Conservation (phyloP, 345 rosid species). For the Pugionium cornutum region DNA sequence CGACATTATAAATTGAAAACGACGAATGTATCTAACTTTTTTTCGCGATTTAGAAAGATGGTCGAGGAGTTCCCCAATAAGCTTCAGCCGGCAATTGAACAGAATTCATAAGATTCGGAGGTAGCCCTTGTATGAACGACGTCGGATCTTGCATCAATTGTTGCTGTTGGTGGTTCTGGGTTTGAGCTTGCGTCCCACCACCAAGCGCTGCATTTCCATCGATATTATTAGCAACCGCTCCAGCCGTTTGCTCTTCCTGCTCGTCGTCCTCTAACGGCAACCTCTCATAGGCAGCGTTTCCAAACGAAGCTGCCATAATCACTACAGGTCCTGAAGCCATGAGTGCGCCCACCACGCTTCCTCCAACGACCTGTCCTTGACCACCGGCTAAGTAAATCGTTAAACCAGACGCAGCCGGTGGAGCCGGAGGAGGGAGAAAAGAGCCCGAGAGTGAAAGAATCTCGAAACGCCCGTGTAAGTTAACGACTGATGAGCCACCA, state of each 20-base stretch:
- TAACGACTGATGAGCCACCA: conserved; percentile 53
- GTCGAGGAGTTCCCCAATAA: conserved; percentile 72
- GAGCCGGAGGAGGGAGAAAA: conserved; percentile 93
- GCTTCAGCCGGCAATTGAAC: conserved; percentile 63
- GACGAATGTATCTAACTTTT: conserved; percentile 20
- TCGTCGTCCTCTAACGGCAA: conserved; percentile 80
- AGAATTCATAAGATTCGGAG: conserved; percentile 77
- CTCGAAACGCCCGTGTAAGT: conserved; percentile 90
- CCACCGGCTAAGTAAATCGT: conserved; percentile 93
- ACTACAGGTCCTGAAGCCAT: conserved; percentile 86
- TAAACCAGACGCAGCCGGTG: conserved; percentile 82
- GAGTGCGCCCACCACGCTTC: conserved; percentile 77
- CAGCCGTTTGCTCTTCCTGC: conserved; percentile 43
- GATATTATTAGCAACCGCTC: conserved; percentile 34
- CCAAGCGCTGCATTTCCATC: conserved; percentile 41
- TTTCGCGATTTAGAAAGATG: conserved; percentile 46
- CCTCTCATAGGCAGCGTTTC: conserved; percentile 98
- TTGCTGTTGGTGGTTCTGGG: conserved; percentile 44
- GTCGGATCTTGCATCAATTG: conserved; percentile 64
- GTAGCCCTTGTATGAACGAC: conserved; percentile 66
- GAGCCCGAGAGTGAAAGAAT: conserved; percentile 86
- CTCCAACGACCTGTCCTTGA: conserved; percentile 97
- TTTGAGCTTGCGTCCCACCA: conserved; percentile 46
- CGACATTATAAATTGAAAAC: conserved; percentile 25
- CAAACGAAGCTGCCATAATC: conserved; percentile 93